Conservation (phyloP, 176 grass and related monocot species). For the Carex kokanica region DNA sequence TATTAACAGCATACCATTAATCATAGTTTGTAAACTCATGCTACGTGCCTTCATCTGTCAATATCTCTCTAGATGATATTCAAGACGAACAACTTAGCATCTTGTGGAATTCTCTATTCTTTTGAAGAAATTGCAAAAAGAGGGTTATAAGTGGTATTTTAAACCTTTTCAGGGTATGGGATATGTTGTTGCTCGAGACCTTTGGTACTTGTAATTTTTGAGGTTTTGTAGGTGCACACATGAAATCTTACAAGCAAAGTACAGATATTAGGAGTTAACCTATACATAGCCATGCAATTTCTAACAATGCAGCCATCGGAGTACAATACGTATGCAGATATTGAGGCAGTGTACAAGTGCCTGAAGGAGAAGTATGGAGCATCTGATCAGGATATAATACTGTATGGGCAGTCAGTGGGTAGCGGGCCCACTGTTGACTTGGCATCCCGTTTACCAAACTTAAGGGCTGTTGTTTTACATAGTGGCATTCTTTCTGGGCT, state of each 20-base stretch:
- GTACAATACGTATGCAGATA: slow-evolving; percentile 97
- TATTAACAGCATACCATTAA: background rate
- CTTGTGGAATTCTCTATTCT: background rate
- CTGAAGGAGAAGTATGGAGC: slow-evolving; percentile 81
- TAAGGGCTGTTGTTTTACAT: slow-evolving; percentile 85
- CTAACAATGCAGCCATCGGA: slow-evolving; percentile 62
- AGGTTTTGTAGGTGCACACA: slow-evolving; percentile 4
- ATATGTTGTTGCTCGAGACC: background rate
- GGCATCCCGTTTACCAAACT: slow-evolving; percentile 65
- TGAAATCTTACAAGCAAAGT: background rate
- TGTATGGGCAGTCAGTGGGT: slow-evolving; percentile 89
- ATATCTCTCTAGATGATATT: background rate
- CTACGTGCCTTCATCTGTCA: background rate
- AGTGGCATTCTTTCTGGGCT: slow-evolving; percentile 87
- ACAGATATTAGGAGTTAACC: background rate
- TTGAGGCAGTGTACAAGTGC: slow-evolving; percentile 87
- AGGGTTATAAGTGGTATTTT: background rate
- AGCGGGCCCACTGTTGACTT: slow-evolving; percentile 92
- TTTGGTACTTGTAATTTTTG: background rate
- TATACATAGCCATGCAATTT: background rate
- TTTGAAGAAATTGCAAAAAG: background rate
- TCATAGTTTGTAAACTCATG: background rate
- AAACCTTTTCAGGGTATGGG: background rate
- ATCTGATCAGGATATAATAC: slow-evolving; percentile 70
- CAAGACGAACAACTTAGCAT: background rate